Evolutionary conservation across 139 green algal genomes (phyloP).

Genomic region (Chlamydomonas sp.): DNA sequence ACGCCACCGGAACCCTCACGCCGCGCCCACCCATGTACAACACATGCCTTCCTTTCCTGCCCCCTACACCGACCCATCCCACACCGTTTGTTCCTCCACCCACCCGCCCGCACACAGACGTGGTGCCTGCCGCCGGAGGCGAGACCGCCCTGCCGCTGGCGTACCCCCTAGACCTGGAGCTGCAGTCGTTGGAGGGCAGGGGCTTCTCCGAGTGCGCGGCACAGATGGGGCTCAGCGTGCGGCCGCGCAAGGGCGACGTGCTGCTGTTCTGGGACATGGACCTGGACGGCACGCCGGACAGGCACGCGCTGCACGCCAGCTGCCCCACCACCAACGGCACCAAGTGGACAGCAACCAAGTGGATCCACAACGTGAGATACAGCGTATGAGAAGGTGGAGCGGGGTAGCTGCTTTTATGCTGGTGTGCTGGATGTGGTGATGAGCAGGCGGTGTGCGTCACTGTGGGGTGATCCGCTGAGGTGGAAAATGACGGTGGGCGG

Average conservation of each 20-base stretch:
- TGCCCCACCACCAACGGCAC: constrained; percentile 42
- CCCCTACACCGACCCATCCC: neutral
- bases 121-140: constrained; percentile 43
- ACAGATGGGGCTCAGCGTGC: constrained; percentile 35
- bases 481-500: too few species aligned
- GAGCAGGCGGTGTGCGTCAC: too few species aligned
- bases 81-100: neutral
- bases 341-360: constrained; percentile 72
- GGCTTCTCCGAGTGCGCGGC: constrained; percentile 29
- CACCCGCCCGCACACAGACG: constrained; percentile 1
- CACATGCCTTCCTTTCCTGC: too few species aligned
- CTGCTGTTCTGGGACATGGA: constrained; percentile 73
- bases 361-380: constrained; percentile 51
- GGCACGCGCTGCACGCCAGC: constrained; percentile 49
- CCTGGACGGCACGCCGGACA: constrained; percentile 36
- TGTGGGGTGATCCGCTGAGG: too few species aligned
- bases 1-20: neutral
- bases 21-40: too few species aligned
- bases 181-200: constrained; percentile 39
- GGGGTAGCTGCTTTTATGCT: neutral
- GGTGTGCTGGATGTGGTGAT: neutral
- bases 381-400: neutral
- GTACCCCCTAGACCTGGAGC: constrained; percentile 45
- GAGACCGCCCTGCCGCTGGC: constrained; percentile 72
- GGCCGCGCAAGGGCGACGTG: constrained; percentile 53